Evolutionary conservation across 1,284 basidiomycete species (phyloP).

Genomic region (Rugosomyces carneus): DNA sequence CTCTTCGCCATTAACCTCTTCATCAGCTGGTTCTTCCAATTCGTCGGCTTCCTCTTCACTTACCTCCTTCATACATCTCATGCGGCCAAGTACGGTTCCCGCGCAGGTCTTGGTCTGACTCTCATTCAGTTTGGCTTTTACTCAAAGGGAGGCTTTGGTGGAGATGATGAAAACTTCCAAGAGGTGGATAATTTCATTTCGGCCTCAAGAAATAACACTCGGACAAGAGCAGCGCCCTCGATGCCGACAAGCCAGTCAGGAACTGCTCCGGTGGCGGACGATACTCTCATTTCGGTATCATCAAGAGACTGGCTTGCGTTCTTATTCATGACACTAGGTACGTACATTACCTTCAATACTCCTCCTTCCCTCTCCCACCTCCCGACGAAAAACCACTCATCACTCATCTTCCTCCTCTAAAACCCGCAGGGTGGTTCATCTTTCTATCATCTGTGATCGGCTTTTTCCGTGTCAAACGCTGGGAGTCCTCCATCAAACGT

Average conservation of each 20-base stretch:
- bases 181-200: background rate
- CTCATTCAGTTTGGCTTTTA: conserved; percentile 85
- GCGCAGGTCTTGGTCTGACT: conserved; percentile 91
- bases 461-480: conserved; percentile 82
- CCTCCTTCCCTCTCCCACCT: conserved; percentile 6
- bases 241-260: background rate
- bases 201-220: conserved; percentile 1
- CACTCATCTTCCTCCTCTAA: background rate
- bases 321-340: conserved; percentile 83
- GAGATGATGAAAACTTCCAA: background rate
- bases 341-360: too few species aligned
- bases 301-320: conserved; percentile 82
- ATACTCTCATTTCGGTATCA: conserved; percentile 25
- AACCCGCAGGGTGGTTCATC: conserved; percentile 75
- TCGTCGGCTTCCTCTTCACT: conserved; percentile 91
- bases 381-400: background rate
- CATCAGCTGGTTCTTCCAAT: conserved; percentile 95
- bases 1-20: conserved; percentile 77
- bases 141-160: conserved; percentile 30
- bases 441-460: conserved; percentile 74
- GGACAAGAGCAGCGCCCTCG: background rate
- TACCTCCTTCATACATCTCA: conserved; percentile 93
- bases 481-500: conserved; percentile 59
- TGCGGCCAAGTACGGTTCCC: conserved; percentile 90
- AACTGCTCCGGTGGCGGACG: conserved; percentile 14